Percentiles rank a stretch among this genome's conserved stretches.
phyloP scores from a whole-genome alignment of 202 grass and related monocot species.

The Carex sylvatica region DNA sequence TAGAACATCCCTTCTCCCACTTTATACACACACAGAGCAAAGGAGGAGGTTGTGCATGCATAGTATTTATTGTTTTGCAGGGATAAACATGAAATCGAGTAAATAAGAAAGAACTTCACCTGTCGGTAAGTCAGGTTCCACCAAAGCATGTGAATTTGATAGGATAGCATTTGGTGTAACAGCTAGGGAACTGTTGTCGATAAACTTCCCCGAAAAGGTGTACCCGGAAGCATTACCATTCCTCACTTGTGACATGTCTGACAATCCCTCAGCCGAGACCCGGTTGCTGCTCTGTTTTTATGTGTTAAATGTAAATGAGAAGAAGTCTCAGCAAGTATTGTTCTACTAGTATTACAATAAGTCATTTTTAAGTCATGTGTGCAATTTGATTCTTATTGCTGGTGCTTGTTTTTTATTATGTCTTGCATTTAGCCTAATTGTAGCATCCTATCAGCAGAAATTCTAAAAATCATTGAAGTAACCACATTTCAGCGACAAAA shows the following conservation, averaged over 20 bases:
- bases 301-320: slow-evolving; percentile 11
- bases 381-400: not conserved
- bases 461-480: not conserved
- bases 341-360: not conserved
- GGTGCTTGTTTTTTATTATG: not conserved
- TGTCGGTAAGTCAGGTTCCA: slow-evolving; percentile 41
- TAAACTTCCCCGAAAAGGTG: slow-evolving; percentile 45
- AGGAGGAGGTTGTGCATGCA: slow-evolving; percentile 1
- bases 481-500: not conserved
- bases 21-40: not conserved
- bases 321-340: not conserved
- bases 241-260: slow-evolving; percentile 34
- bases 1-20: not conserved
- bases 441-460: not conserved
- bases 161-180: slow-evolving; percentile 40
- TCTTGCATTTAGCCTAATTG: not conserved
- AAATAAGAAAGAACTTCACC: slow-evolving; percentile 29
- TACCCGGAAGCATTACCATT: slow-evolving; percentile 34
- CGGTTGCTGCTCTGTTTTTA: slow-evolving; percentile 49
- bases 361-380: not conserved
- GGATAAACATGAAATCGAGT: slow-evolving; percentile 17
- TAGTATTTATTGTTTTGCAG: not conserved
- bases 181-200: slow-evolving; percentile 37
- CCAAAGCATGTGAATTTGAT: slow-evolving; percentile 39
- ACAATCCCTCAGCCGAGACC: slow-evolving; percentile 39